Percentiles rank a stretch among this genome's conserved stretches.
Evolutionary conservation across 768 basidiomycete species (phyloP).

Genomic region (Lactifluus volemus): DNA sequence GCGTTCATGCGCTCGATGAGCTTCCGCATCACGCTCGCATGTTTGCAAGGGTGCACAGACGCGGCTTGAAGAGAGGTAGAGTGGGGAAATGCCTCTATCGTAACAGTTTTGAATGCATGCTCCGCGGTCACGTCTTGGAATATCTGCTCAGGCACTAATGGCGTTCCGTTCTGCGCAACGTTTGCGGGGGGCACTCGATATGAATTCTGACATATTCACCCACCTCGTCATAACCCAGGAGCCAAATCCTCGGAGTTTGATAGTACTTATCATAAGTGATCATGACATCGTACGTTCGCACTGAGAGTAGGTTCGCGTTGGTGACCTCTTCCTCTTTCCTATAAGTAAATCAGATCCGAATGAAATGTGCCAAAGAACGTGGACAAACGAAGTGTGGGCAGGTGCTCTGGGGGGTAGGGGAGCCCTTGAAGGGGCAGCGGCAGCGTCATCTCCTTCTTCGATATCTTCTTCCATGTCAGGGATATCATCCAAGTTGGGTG

Average conservation of each 20-base stretch:
- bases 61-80: slow-evolving; percentile 77
- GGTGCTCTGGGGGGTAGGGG: slow-evolving; percentile 27
- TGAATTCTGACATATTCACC: slow-evolving; percentile 12
- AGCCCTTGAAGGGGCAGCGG: slow-evolving; percentile 48
- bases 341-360: slow-evolving; percentile 1
- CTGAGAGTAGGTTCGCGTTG: slow-evolving; percentile 83
- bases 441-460: slow-evolving; percentile 83
- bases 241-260: slow-evolving; percentile 96
- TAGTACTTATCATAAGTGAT: slow-evolving; percentile 99
- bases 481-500: slow-evolving; percentile 94
- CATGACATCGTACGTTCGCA: slow-evolving; percentile 98
- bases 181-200: neutral
- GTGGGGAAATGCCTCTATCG: slow-evolving; percentile 98
- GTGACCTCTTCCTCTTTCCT: slow-evolving; percentile 53
- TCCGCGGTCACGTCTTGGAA: slow-evolving; percentile 98
- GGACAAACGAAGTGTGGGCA: slow-evolving; percentile 43
- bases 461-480: slow-evolving; percentile 98
- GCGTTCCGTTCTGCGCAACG: slow-evolving; percentile 63
- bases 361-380: neutral
- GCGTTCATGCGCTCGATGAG: slow-evolving; percentile 98
- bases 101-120: slow-evolving; percentile 97
- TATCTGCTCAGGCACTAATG: slow-evolving; percentile 81
- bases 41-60: slow-evolving; percentile 97
- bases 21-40: slow-evolving; percentile 99
- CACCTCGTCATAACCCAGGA: slow-evolving; percentile 96